Evolutionary conservation across 164 flowering plant species (phyloP), one percentile per base, ranked within the genome.

Genomic region (Vitis labrusca): DNA sequence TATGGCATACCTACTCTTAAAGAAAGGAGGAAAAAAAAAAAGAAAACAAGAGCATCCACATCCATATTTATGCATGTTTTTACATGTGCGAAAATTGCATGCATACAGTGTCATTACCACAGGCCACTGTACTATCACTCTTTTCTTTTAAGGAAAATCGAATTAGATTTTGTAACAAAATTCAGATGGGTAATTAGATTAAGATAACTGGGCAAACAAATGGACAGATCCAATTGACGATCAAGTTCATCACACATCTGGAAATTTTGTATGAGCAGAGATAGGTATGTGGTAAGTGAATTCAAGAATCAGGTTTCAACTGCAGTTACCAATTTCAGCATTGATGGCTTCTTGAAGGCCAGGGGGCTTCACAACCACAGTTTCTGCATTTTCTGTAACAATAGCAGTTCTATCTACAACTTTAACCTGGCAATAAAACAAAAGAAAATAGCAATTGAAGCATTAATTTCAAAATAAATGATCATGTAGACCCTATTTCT

Each of bases 321-420:
- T 37, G 44, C 44, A 37, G 51, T 81, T 84, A 92, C 97, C 94
- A 64, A 68, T 79, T 86, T 89, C 93, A 50, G 85, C 80, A 77
- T 88, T 75, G 48, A 94, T 92, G 16, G 91, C 89, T 74, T 91
- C 91, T 84, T 92, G 99, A 69, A 94, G 81, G 70, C 97, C 97
- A 64, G 74, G 65, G 17, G 99, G 99, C 64, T 60, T 84, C 57
- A 89, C 85, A 59, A 82, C 98, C 63, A 71, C 81, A 57, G 99
- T 92, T 84, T 94, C 98, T 55, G 93, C 93, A 84, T 90, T 92
- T 69, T 89, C 69, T 60, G 99, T 94, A 48, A 82, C 76, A 69
- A 91, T 82, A 51, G 88, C 86, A 66, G 80, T 89, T 83, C 97
- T 83, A 67, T 92, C 97, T 10, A 65, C 83, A 71, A 94, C 97